These are phyloP conservation scores for Suhomyces xylopsoci DNA, from an alignment of 805 yeast genomes.

Conservation along the genomic window DNA sequence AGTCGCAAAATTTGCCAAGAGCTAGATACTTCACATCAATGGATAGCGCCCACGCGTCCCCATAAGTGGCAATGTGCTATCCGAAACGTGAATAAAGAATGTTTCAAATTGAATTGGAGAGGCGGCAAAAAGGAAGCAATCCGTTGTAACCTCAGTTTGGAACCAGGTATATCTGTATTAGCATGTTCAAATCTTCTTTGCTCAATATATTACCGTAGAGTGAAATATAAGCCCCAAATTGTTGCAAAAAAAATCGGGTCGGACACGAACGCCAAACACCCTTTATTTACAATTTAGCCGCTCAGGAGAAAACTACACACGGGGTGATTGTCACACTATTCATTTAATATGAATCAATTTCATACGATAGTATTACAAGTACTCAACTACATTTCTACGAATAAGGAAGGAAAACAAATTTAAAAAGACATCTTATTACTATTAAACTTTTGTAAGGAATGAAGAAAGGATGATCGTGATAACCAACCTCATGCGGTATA, in stretches of 20 bases:
- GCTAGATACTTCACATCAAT: not conserved
- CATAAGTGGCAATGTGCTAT: not conserved
- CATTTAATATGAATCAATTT: too few relatives aligned
- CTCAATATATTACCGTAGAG: not conserved
- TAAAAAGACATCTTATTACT: not conserved
- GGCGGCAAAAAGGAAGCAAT: not conserved
- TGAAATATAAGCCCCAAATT: not conserved
- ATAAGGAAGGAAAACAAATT: not conserved
- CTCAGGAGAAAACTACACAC: not conserved
- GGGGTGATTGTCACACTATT: not conserved
- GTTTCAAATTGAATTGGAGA: not conserved
- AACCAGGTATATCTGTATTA: not conserved
- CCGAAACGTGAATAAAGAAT: not conserved
- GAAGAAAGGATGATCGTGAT: not conserved
- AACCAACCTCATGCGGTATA: not conserved
- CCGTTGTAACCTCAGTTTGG: not conserved
- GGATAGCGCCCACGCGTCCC: not conserved
- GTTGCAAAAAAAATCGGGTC: not conserved
- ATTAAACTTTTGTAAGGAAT: not conserved
- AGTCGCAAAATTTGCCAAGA: not conserved
- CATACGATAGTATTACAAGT: not conserved
- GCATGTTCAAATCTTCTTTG: not conserved
- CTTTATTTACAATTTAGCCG: not conserved
- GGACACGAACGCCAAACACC: not conserved
- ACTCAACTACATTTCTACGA: not conserved